Evolutionary conservation across 1,284 basidiomycete genomes (phyloP).

Genomic region (Trichosporon coremiiforme): DNA sequence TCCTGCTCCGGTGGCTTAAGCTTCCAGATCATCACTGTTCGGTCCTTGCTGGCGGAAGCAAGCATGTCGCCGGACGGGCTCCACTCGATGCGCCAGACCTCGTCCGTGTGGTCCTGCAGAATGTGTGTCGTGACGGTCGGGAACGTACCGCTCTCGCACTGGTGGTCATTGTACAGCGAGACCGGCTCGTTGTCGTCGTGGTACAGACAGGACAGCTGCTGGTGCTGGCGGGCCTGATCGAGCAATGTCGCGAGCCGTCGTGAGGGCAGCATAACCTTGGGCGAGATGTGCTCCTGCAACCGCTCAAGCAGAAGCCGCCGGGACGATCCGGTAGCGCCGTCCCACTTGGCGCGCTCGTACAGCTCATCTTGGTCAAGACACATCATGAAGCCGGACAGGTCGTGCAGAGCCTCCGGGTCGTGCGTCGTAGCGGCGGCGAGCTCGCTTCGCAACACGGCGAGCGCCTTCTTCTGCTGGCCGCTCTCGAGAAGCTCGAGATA

Average conservation of each 20-base stretch:
- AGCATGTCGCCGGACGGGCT: slow-evolving; percentile 83
- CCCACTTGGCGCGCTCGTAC: slow-evolving; percentile 79
- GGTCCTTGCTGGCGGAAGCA: slow-evolving; percentile 86
- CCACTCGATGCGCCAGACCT: slow-evolving; percentile 96
- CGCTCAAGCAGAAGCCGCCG: slow-evolving; percentile 73
- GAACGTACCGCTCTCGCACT: slow-evolving; percentile 77
- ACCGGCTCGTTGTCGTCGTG: slow-evolving; percentile 67
- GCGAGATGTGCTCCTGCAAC: slow-evolving; percentile 86
- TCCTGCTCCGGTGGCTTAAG: slow-evolving; percentile 54
- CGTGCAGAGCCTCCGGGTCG: slow-evolving; percentile 76
- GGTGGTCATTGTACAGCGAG: slow-evolving; percentile 84
- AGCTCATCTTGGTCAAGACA: slow-evolving; percentile 82
- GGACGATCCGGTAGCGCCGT: slow-evolving; percentile 79
- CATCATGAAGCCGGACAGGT: slow-evolving; percentile 91
- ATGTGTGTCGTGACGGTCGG: slow-evolving; percentile 81
- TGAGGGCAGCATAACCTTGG: slow-evolving; percentile 88
- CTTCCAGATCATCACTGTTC: slow-evolving; percentile 84
- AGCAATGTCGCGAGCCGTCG: slow-evolving; percentile 81
- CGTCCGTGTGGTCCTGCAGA: slow-evolving; percentile 81
- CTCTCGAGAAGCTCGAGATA: slow-evolving; percentile 92
- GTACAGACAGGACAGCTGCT: slow-evolving; percentile 76
- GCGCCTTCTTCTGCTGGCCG: slow-evolving; percentile 75
- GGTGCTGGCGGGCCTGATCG: slow-evolving; percentile 79
- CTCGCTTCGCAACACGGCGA: slow-evolving; percentile 82
- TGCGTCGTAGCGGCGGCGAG: slow-evolving; percentile 72